A percentile compares a stretch with the other conserved stretches of the same genome.
These are phyloP conservation scores for Fusarium siculi DNA, from an alignment of 2,329 filamentous ascomycete species.

Conservation along the genomic window DNA sequence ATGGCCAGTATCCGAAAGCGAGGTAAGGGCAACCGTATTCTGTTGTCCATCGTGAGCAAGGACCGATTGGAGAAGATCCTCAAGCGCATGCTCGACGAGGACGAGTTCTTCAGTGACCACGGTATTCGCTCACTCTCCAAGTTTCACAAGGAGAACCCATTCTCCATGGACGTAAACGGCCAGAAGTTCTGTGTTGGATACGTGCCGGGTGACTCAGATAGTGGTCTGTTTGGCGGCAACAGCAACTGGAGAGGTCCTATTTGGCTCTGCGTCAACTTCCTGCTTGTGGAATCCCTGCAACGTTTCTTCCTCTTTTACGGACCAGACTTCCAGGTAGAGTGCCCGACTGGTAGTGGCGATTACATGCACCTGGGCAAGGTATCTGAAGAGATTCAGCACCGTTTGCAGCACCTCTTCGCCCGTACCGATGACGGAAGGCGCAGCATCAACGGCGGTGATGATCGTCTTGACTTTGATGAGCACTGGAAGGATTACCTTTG, in stretches of 20 bases:
- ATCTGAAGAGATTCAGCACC: conserved; percentile 93
- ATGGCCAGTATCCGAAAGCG: conserved; percentile 93
- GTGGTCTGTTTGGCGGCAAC: conserved; percentile 93
- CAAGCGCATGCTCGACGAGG: conserved; percentile 90
- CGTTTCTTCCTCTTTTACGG: conserved; percentile 98
- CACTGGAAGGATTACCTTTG: conserved; percentile 87
- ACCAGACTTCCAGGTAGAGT: conserved; percentile 87
- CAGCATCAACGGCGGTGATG: conserved; percentile 86
- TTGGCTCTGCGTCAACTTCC: conserved; percentile 96
- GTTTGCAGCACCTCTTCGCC: conserved; percentile 90
- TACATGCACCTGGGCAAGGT: conserved; percentile 97
- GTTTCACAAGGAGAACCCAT: conserved; percentile 88
- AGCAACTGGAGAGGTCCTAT: conserved; percentile 98
- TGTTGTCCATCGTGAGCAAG: conserved; percentile 91
- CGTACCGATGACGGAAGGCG: conserved; percentile 85
- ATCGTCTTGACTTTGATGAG: conserved; percentile 89
- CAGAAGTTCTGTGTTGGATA: conserved; percentile 90
- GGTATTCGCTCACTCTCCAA: conserved; percentile 94
- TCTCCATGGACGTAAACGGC: conserved; percentile 95
- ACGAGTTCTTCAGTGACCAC: conserved; percentile 90
- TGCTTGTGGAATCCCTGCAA: conserved; percentile 93
- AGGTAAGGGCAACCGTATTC: conserved; percentile 87
- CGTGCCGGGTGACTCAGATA: conserved; percentile 95
- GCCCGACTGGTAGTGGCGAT: conserved; percentile 91
- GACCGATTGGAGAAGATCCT: conserved; percentile 91